Conservation (phyloP, 2,329 filamentous ascomycete genomes). For the Colletotrichum salicis region DNA sequence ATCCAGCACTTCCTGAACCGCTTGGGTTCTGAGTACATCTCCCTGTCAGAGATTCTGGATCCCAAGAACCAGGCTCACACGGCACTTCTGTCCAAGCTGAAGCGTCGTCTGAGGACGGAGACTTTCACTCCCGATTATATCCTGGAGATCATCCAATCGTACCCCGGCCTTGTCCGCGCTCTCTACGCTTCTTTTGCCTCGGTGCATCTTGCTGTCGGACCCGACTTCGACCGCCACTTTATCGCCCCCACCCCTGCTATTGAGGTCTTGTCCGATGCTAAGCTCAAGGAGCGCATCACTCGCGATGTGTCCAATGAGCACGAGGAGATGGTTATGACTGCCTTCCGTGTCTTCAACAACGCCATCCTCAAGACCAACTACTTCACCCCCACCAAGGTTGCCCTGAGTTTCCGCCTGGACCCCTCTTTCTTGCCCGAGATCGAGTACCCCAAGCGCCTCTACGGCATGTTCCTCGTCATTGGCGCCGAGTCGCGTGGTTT, state of each 20-base stretch:
- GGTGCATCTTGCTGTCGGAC: slow-evolving; percentile 74
- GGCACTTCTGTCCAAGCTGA: slow-evolving; percentile 71
- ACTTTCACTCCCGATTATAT: slow-evolving; percentile 99
- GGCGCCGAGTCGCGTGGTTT: slow-evolving; percentile 97
- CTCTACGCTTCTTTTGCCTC: slow-evolving; percentile 93
- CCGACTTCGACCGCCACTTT: slow-evolving; percentile 60
- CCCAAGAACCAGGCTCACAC: slow-evolving; percentile 65
- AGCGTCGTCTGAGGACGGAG: slow-evolving; percentile 93
- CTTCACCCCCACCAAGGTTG: slow-evolving; percentile 96
- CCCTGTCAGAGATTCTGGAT: slow-evolving; percentile 84
- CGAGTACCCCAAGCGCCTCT: slow-evolving; percentile 93
- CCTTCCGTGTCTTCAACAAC: slow-evolving; percentile 95
- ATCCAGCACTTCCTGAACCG: slow-evolving; percentile 98
- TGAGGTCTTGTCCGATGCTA: slow-evolving; percentile 79
- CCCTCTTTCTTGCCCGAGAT: slow-evolving; percentile 87
- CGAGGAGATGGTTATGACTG: slow-evolving; percentile 97
- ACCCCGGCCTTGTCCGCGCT: slow-evolving; percentile 86
- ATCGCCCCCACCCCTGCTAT: slow-evolving; percentile 66
- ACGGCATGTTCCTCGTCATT: slow-evolving; percentile 99
- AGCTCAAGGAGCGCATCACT: slow-evolving; percentile 80
- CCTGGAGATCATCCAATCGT: slow-evolving; percentile 92
- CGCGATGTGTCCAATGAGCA: slow-evolving; percentile 91
- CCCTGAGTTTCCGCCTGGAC: slow-evolving; percentile 93
- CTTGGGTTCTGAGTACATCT: slow-evolving; percentile 90
- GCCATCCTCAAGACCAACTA: slow-evolving; percentile 98